Evolutionary conservation across 2,329 filamentous ascomycete species (phyloP).

Genomic region (Claviceps monticola): DNA sequence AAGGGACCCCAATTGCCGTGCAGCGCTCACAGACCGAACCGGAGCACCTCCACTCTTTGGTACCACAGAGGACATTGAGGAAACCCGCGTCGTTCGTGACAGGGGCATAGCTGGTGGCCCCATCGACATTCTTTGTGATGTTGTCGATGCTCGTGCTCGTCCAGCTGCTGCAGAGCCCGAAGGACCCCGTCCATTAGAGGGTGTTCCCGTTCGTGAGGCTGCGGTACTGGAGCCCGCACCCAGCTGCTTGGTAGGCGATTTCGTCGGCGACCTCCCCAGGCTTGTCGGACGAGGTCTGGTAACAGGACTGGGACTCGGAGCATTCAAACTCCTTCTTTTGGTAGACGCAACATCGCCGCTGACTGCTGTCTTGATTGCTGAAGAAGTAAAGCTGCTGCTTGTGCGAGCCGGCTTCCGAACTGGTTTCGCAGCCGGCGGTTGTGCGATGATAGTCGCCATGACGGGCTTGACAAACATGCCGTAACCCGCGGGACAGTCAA

Average conservation of each 20-base stretch:
- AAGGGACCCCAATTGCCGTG: conserved; percentile 24
- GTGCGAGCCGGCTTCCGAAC: conserved; percentile 30
- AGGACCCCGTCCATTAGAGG: conserved; percentile 38
- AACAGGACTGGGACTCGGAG: conserved; percentile 58
- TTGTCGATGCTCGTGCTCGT: conserved; percentile 42
- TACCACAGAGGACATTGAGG: conserved; percentile 28
- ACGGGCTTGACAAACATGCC: conserved; percentile 76
- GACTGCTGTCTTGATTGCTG: conserved; percentile 24
- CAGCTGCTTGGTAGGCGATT: conserved; percentile 67
- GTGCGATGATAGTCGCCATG: conserved; percentile 47
- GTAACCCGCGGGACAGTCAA: conserved; percentile 62
- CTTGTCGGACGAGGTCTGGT: conserved; percentile 44
- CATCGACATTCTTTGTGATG: conserved; percentile 49
- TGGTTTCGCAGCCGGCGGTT: conserved; percentile 27
- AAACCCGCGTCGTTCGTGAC: conserved; percentile 27
- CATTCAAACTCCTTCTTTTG: conserved; percentile 57
- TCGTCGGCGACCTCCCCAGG: conserved; percentile 55
- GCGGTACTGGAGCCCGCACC: conserved; percentile 40
- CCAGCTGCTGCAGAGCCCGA: conserved; percentile 16
- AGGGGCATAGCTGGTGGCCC: conserved; percentile 44
- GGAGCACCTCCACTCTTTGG: conserved; percentile 19
- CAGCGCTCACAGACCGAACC: conserved; percentile 26
- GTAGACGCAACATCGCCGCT: conserved; percentile 36
- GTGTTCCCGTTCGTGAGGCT: conserved; percentile 51
- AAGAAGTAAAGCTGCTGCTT: conserved; percentile 36